Percentiles rank a stretch among this genome's conserved stretches.
Conservation (phyloP, 2,329 filamentous ascomycete genomes). For the Cercospora sp. region DNA sequence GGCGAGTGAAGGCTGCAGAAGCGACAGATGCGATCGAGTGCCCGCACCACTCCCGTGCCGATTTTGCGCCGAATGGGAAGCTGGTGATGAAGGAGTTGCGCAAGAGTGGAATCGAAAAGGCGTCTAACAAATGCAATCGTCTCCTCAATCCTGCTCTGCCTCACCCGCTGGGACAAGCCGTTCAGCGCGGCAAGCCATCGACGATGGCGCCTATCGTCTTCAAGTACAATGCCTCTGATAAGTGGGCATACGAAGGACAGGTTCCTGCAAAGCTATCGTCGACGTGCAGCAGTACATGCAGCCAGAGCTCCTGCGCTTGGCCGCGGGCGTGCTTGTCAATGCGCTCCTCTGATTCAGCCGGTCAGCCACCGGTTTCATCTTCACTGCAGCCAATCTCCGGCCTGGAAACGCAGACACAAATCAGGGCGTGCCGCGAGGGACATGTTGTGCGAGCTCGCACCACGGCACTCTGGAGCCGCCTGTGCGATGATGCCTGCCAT, state of each 20-base stretch:
- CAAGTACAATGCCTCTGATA: background rate
- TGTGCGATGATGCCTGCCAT: constrained; percentile 5
- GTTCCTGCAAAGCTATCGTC: constrained; percentile 4
- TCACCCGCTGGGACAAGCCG: background rate
- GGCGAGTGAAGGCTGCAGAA: background rate
- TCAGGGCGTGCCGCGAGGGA: background rate
- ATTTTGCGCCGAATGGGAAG: background rate
- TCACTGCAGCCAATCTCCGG: constrained; percentile 8
- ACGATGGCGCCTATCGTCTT: background rate
- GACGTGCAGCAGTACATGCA: constrained; percentile 5
- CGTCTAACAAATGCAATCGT: constrained; percentile 1
- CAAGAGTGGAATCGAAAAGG: background rate
- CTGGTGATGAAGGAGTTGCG: background rate
- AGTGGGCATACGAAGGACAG: background rate
- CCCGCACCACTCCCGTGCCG: background rate
- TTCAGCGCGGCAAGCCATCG: background rate
- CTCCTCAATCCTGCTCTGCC: background rate
- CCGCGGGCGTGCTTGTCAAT: constrained; percentile 1
- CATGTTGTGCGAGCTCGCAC: background rate
- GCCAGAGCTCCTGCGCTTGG: background rate
- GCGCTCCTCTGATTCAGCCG: background rate
- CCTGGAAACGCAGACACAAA: background rate
- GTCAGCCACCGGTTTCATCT: constrained; percentile 7
- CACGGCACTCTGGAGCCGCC: constrained; percentile 6
- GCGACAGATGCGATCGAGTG: background rate